A percentile compares a stretch with the other conserved stretches of the same genome.
These are phyloP conservation scores for Nakazawaea wickerhamii DNA, from an alignment of 805 yeast genomes.

Conservation along the genomic window DNA sequence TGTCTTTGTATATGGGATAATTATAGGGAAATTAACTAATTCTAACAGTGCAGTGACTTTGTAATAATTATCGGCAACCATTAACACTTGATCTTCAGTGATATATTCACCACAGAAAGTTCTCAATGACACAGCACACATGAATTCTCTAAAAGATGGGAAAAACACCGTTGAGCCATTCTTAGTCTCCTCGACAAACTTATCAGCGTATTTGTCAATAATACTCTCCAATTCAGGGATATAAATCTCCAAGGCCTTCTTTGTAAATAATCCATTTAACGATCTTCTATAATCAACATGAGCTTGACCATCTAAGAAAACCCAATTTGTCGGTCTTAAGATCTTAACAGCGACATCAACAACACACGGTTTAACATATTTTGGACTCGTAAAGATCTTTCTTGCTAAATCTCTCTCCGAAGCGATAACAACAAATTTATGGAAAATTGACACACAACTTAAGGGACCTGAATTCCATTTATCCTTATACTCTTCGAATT, in stretches of 20 bases:
- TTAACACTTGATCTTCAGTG: slow-evolving; percentile 83
- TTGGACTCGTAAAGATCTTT: slow-evolving; percentile 78
- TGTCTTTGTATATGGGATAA: slow-evolving; percentile 91
- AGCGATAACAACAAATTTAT: slow-evolving; percentile 94
- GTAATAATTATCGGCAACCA: slow-evolving; percentile 88
- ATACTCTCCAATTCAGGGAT: slow-evolving; percentile 79
- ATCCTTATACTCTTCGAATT: slow-evolving; percentile 85
- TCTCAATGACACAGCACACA: slow-evolving; percentile 89
- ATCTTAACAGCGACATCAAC: slow-evolving; percentile 96
- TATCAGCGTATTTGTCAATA: slow-evolving; percentile 76
- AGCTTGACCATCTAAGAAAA: slow-evolving; percentile 91
- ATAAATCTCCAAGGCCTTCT: slow-evolving; percentile 75
- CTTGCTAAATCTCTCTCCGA: slow-evolving; percentile 83
- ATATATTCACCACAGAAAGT: slow-evolving; percentile 96
- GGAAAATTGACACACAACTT: slow-evolving; percentile 96
- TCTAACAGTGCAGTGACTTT: slow-evolving; percentile 93
- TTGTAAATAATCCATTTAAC: slow-evolving; percentile 83
- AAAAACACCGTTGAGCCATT: slow-evolving; percentile 70
- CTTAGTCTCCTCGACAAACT: slow-evolving; percentile 51
- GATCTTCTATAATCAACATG: slow-evolving; percentile 91
- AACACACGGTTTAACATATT: slow-evolving; percentile 92
- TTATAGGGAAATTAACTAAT: slow-evolving; percentile 95
- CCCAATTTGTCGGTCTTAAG: slow-evolving; percentile 96
- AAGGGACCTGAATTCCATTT: slow-evolving; percentile 95
- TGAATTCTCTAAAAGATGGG: slow-evolving; percentile 91